These are phyloP conservation scores for Neurospora terricola DNA, from an alignment of 495 filamentous ascomycete genomes.

Conservation along the genomic window DNA sequence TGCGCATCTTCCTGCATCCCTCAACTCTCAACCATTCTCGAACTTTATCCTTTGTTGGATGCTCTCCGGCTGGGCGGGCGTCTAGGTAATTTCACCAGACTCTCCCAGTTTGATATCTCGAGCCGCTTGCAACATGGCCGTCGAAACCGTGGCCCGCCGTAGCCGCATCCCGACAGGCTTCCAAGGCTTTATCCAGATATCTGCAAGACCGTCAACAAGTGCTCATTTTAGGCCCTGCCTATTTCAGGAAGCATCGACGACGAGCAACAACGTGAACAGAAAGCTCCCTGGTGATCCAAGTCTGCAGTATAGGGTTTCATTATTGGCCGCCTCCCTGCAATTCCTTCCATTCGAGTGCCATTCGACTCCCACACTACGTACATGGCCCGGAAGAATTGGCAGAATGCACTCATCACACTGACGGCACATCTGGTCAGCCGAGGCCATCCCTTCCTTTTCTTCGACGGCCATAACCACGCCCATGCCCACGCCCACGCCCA, in stretches of 20 bases:
- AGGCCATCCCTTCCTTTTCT: background rate
- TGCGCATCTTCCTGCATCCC: background rate
- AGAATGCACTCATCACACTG: background rate
- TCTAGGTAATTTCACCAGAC: background rate
- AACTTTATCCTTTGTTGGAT: background rate
- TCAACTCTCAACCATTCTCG: background rate
- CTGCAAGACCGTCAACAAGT: background rate
- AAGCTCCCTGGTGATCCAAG: background rate
- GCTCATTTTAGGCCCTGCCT: background rate
- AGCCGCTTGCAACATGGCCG: background rate
- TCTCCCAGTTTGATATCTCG: background rate
- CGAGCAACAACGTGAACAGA: background rate
- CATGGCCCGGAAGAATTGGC: background rate
- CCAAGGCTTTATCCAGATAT: background rate
- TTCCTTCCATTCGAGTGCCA: background rate
- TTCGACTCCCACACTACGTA: background rate
- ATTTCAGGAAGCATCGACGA: background rate
- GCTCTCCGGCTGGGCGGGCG: background rate
- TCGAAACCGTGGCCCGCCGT: background rate
- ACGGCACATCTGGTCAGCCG: background rate
- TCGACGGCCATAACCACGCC: background rate
- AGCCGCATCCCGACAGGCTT: background rate
- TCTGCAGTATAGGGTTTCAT: background rate
- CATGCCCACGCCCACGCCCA: background rate
- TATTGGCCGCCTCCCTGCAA: background rate